Evolutionary conservation across 805 yeast species (phyloP).

Genomic region (Pichia nakasei): DNA sequence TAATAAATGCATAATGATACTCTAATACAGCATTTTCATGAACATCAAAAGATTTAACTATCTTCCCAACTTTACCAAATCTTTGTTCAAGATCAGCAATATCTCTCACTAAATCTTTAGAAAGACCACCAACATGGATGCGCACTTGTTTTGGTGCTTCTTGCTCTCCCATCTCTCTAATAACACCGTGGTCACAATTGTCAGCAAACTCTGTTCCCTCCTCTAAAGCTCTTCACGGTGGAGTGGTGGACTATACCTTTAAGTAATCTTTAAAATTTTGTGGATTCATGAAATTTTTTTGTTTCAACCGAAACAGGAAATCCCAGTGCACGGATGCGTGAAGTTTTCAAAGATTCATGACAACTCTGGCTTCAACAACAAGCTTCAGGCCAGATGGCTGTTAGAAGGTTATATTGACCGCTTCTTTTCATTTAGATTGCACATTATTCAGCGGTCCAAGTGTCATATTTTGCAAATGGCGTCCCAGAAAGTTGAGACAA

Average conservation of each 20-base stretch:
- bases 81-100: constrained; percentile 43
- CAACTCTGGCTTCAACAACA: no score
- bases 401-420: no score
- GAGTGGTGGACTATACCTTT: no score
- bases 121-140: constrained; percentile 62
- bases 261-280: no score
- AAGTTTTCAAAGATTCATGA: background rate
- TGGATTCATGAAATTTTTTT: no score
- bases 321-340: constrained; percentile 2
- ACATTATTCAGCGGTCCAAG: no score
- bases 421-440: no score
- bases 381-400: no score
- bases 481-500: background rate
- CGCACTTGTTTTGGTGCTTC: constrained; percentile 2
- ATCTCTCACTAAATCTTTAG: constrained; percentile 40
- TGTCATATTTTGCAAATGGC: background rate
- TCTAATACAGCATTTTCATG: constrained; percentile 48
- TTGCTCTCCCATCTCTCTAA: background rate
- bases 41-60: constrained; percentile 38
- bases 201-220: no score
- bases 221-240: no score
- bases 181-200: no score
- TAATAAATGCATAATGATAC: constrained; percentile 56
- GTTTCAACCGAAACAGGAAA: constrained; percentile 1
- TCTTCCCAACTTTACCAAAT: constrained; percentile 52